A percentile compares a stretch with the other conserved stretches of the same genome.
These are phyloP conservation scores for Pseudogymnoascus sp. DNA, from an alignment of 2,329 filamentous ascomycete genomes.

Conservation along the genomic window DNA sequence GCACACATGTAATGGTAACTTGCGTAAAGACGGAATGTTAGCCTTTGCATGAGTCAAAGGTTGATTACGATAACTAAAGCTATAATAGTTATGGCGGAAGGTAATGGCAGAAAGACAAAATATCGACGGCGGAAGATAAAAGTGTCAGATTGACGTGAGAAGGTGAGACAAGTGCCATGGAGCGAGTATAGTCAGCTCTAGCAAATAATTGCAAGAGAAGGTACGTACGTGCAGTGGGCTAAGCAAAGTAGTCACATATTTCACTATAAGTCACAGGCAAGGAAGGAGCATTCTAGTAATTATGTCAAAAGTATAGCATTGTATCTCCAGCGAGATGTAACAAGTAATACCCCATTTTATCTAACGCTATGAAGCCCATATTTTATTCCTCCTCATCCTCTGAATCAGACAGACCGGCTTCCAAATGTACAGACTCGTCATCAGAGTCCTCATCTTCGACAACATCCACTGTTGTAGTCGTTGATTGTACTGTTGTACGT, in stretches of 20 bases:
- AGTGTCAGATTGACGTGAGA: neutral
- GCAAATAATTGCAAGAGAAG: neutral
- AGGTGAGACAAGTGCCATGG: neutral
- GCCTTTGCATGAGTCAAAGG: neutral
- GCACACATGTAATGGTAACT: neutral
- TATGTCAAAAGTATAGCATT: conserved; percentile 2
- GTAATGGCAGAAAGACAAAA: neutral
- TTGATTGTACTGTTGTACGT: conserved; percentile 9
- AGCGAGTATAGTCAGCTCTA: neutral
- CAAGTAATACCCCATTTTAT: neutral
- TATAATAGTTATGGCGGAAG: neutral
- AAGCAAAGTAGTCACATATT: neutral
- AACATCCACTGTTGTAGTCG: conserved; percentile 13
- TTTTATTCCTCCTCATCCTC: conserved; percentile 34
- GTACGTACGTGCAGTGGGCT: neutral
- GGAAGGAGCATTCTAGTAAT: neutral
- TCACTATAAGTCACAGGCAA: neutral
- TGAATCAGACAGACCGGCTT: conserved; percentile 39
- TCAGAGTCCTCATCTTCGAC: conserved; percentile 35
- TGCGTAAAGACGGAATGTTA: neutral
- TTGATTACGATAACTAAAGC: neutral
- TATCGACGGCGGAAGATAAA: neutral
- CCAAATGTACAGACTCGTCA: conserved; percentile 41
- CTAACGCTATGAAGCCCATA: neutral
- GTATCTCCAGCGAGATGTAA: neutral